phyloP scores from a whole-genome alignment of 164 flowering plant species.

The Sextonia rubra region DNA sequence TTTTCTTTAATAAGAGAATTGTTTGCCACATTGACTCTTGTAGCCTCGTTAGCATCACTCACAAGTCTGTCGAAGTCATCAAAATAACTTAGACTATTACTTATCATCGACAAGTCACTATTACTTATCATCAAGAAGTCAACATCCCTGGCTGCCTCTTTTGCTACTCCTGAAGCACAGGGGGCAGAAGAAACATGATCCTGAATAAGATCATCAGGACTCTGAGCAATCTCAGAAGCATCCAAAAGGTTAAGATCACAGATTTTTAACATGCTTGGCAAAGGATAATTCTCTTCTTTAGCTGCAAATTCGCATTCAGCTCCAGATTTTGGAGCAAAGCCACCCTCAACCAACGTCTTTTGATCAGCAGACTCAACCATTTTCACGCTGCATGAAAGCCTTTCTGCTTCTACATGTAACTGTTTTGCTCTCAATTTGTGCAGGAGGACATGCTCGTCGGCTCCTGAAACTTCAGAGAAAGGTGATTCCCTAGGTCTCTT shows the following conservation, averaged over 20 bases:
- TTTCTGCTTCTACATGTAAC: slow-evolving; percentile 19
- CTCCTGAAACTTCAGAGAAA: slow-evolving; percentile 17
- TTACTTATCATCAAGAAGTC: slow-evolving; percentile 50
- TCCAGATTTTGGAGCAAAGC: slow-evolving; percentile 26
- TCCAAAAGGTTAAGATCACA: slow-evolving; percentile 83
- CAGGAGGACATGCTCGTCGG: slow-evolving; percentile 28
- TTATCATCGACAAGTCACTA: slow-evolving; percentile 45
- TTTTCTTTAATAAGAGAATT: slow-evolving; percentile 41
- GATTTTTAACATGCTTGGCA: slow-evolving; percentile 69
- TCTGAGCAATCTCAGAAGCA: slow-evolving; percentile 52
- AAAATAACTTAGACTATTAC: slow-evolving; percentile 25
- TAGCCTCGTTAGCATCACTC: slow-evolving; percentile 43
- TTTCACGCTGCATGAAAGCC: slow-evolving; percentile 21
- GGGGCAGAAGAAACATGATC: slow-evolving; percentile 30
- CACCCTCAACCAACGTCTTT: slow-evolving; percentile 22
- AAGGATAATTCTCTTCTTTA: slow-evolving; percentile 61
- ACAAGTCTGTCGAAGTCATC: slow-evolving; percentile 26
- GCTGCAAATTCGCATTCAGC: slow-evolving; percentile 27
- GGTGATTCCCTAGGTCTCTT: slow-evolving; percentile 64
- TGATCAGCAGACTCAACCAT: slow-evolving; percentile 38
- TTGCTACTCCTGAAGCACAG: slow-evolving; percentile 31
- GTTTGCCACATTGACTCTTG: slow-evolving; percentile 58
- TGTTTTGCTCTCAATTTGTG: slow-evolving; percentile 27
- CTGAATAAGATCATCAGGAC: slow-evolving; percentile 22
- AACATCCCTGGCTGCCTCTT: slow-evolving; percentile 44